Percentiles rank a stretch among this genome's conserved stretches.
phyloP scores from a whole-genome alignment of 441 rosid species.

The Gossypium schwendimanii region DNA sequence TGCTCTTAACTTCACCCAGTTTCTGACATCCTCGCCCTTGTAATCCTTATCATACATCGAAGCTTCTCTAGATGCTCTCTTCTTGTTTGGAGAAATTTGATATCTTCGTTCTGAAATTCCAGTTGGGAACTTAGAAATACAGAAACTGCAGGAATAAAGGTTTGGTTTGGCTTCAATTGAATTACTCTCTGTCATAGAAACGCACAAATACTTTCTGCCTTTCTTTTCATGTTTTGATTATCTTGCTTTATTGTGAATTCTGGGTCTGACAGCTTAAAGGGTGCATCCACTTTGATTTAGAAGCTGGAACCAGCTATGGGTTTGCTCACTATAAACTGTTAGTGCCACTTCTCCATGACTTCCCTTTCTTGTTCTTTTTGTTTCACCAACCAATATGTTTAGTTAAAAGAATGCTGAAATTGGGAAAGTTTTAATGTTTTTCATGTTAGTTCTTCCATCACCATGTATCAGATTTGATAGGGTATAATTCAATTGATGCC shows the following conservation, averaged over 20 bases:
- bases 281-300: conserved; percentile 3
- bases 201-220: not conserved
- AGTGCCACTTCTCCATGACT: conserved; percentile 22
- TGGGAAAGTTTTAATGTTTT: not conserved
- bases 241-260: not conserved
- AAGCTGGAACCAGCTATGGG: conserved; percentile 32
- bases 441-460: not conserved
- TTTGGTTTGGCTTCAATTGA: conserved; percentile 2
- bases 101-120: not conserved
- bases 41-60: not conserved
- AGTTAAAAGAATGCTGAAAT: not conserved
- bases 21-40: not conserved
- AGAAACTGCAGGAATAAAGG: not conserved
- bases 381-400: not conserved
- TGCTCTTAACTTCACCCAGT: not conserved
- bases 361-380: conserved; percentile 4
- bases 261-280: conserved; percentile 11
- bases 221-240: not conserved
- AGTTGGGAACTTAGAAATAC: not conserved
- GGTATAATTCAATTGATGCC: not conserved
- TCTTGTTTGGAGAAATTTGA: not conserved
- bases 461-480: not conserved
- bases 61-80: not conserved
- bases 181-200: not conserved
- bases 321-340: conserved; percentile 26